These are phyloP conservation scores for Kalanchoe fedtschenkoi DNA, from an alignment of 164 flowering plant genomes.

Conservation along the genomic window DNA sequence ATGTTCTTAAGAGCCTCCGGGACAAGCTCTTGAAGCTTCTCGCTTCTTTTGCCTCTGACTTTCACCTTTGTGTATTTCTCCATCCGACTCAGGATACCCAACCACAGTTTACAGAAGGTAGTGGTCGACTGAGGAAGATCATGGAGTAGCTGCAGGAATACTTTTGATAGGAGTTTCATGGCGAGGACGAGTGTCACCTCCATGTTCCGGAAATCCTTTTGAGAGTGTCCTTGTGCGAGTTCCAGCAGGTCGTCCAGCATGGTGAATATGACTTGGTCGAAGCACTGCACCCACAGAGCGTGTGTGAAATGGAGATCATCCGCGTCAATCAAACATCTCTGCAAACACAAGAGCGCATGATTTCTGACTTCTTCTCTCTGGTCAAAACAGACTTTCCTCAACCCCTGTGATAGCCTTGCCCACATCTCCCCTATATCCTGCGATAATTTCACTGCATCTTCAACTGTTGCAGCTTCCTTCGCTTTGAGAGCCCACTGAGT, in stretches of 20 bases:
- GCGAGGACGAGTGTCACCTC: slow-evolving; percentile 34
- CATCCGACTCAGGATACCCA: slow-evolving; percentile 14
- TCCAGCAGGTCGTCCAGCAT: slow-evolving; percentile 36
- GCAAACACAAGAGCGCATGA: slow-evolving; percentile 26
- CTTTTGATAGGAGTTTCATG: slow-evolving; percentile 27
- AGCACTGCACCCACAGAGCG: slow-evolving; percentile 28
- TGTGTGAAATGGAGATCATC: slow-evolving; percentile 21
- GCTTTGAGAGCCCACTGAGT: slow-evolving; percentile 26
- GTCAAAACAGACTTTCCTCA: slow-evolving; percentile 33
- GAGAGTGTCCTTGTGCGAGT: slow-evolving; percentile 22
- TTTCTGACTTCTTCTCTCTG: slow-evolving; percentile 42
- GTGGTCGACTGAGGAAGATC: slow-evolving; percentile 18
- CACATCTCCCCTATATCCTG: slow-evolving; percentile 42
- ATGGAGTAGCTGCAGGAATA: slow-evolving; percentile 23
- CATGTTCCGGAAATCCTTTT: slow-evolving; percentile 30
- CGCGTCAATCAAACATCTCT: slow-evolving; percentile 22
- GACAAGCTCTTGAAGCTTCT: slow-evolving; percentile 13
- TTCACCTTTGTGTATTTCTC: slow-evolving; percentile 11
- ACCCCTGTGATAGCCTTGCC: slow-evolving; percentile 33
- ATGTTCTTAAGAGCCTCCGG: slow-evolving; percentile 12
- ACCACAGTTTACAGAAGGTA: slow-evolving; percentile 14
- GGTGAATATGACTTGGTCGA: slow-evolving; percentile 31
- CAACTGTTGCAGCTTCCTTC: slow-evolving; percentile 19
- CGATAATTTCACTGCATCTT: slow-evolving; percentile 19
- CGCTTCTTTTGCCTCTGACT: slow-evolving; percentile 14